Base-by-base conservation (phyloP, 768 basidiomycete genomes). In the Termitomyces sp. region DNA sequence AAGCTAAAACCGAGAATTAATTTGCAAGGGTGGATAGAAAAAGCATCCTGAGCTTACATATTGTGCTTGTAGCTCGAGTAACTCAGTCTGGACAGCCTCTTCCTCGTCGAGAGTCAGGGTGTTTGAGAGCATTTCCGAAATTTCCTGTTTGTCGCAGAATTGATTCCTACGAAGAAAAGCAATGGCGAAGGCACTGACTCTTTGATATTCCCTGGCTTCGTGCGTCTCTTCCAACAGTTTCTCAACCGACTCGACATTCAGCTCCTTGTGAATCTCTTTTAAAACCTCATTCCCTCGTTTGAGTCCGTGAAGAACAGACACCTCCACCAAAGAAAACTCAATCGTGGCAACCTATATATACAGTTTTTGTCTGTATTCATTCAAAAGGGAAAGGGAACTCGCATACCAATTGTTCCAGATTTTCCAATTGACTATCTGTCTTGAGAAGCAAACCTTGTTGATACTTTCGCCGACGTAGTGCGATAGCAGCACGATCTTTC, bases 281-380 rank as follows among this genome's bases (percentile, higher is more conserved):
- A 99, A 76, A 1, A 98, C 94, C 31, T 90, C 88, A 63, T 89
- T 98, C 2, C 97, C 97, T 72, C 94, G 93, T 69, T 92, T 84
- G 44, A 99, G 73, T 8, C 96, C 97, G 68, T 93, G 92, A 35
- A 98, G 66, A 10, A 99, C 91, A 2, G 94, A 94, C 45, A 91
- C 84, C 70, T 98, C 91, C 21, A 98, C 85, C 49, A 95, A 78
- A 7, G 97, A 94, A 74, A 97, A 98, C 69, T 99, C 97, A 64
- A 99, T 97, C 0, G 89, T 91, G 3, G 93, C 91, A 26, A 98
- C 94, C 96, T 99, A 50, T 26, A 65, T 26, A 65, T 17, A n/a
- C 41, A 21, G 41, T 35, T 30, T 38, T 40, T 42, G 19, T 14
- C 49, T 19, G 1, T 31, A 3, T 19, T 40, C 15, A 40, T 10